Conservation (phyloP, 768 basidiomycete genomes). For the Leccinum broughii region DNA sequence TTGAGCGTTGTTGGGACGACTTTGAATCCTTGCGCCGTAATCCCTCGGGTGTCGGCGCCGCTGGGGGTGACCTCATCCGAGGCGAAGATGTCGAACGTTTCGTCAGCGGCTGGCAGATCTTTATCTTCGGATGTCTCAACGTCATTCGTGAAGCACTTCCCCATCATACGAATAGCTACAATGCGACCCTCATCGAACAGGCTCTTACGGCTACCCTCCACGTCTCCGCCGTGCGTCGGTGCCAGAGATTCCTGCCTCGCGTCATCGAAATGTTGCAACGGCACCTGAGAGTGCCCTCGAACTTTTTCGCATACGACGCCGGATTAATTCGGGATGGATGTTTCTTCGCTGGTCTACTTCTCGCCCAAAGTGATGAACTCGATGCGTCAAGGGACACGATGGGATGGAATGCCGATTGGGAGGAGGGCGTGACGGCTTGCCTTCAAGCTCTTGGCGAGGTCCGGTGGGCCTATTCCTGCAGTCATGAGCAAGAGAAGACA, state of each 20-base stretch:
- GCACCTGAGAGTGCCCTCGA: constrained; percentile 42
- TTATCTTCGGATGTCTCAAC: constrained; percentile 90
- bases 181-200: constrained; percentile 47
- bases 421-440: constrained; percentile 48
- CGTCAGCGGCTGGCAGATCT: constrained; percentile 87
- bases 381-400: constrained; percentile 17
- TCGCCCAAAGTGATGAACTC: constrained; percentile 56
- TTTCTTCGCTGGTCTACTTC: constrained; percentile 80
- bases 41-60: constrained; percentile 42
- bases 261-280: constrained; percentile 53
- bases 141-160: constrained; percentile 77
- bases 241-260: constrained; percentile 49
- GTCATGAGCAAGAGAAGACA: constrained; percentile 67
- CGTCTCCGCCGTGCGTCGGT: constrained; percentile 46
- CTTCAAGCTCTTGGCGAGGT: constrained; percentile 77
- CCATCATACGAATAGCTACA: constrained; percentile 42
- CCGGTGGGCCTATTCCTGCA: constrained; percentile 79
- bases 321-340: constrained; percentile 86
- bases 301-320: constrained; percentile 83
- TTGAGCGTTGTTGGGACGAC: constrained; percentile 83
- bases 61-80: constrained; percentile 37
- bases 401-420: constrained; percentile 31
- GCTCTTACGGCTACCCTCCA: constrained; percentile 49
- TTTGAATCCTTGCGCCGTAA: constrained; percentile 64
- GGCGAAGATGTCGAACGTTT: constrained; percentile 63